These are phyloP conservation scores for Lunularia cruciata DNA, from an alignment of 225 moss, liverwort and hornwort species.

Conservation along the genomic window DNA sequence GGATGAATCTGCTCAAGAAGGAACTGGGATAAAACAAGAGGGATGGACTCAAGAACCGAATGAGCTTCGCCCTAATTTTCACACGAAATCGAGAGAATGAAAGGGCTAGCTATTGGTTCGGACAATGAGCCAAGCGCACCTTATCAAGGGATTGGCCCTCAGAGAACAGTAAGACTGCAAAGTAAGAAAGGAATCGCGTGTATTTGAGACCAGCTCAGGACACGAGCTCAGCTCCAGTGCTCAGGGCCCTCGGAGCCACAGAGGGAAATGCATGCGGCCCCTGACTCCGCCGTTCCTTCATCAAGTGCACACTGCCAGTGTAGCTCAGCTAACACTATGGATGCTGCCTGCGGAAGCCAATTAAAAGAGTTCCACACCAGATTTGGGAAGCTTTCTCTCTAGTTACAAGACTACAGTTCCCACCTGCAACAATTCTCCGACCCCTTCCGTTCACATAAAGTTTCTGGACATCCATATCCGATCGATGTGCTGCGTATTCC, in stretches of 20 bases:
- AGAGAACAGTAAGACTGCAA: background rate
- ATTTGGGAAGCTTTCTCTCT: background rate
- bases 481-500: too few species aligned
- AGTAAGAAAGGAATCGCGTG: slow-evolving; percentile 16
- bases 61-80: background rate
- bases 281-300: slow-evolving; percentile 16
- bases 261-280: slow-evolving; percentile 19
- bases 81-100: slow-evolving; percentile 4
- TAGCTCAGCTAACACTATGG: background rate
- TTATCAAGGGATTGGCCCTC: slow-evolving; percentile 7
- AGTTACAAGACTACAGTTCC: background rate
- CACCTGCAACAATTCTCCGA: too few species aligned
- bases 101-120: slow-evolving; percentile 15
- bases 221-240: slow-evolving; percentile 18
- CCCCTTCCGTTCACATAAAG: background rate
- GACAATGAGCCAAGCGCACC: slow-evolving; percentile 7
- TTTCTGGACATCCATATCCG: background rate
- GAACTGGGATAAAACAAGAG: slow-evolving; percentile 8
- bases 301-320: background rate
- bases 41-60: background rate
- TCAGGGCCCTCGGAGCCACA: slow-evolving; percentile 16
- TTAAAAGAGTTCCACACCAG: too few species aligned
- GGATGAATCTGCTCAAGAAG: slow-evolving; percentile 9
- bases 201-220: slow-evolving; percentile 17
- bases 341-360: too few species aligned